Evolutionary conservation across 225 moss, liverwort and hornwort genomes (phyloP).

Genomic region (Neckera pumila): DNA sequence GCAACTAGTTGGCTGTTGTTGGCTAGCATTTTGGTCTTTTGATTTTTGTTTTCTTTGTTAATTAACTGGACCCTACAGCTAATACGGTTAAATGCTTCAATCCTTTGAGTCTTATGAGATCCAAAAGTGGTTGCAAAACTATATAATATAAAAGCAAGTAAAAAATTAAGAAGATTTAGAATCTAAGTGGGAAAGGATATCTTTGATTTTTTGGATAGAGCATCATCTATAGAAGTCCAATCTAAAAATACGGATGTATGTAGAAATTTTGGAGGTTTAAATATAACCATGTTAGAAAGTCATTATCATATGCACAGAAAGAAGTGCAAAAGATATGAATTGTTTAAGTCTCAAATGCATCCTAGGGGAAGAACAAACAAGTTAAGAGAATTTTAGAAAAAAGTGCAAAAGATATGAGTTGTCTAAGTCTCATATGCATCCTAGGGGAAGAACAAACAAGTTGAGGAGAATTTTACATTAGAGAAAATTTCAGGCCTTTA

Average conservation of each 20-base stretch:
- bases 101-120: neutral
- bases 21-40: too few relatives aligned
- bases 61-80: too few relatives aligned
- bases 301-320: neutral
- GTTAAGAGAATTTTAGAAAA: too few relatives aligned
- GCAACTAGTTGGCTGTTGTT: too few relatives aligned
- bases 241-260: neutral
- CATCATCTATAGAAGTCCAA: neutral
- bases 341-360: too few relatives aligned
- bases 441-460: too few relatives aligned
- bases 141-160: too few relatives aligned
- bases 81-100: neutral
- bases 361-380: neutral
- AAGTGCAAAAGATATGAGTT: too few relatives aligned
- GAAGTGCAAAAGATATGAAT: neutral
- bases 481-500: too few relatives aligned
- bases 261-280: neutral
- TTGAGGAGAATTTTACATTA: neutral
- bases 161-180: neutral
- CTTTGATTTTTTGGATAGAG: accelerated
- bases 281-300: neutral
- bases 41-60: too few relatives aligned
- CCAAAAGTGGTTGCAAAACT: neutral
- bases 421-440: too few relatives aligned
- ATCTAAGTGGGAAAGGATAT: neutral